Evolutionary conservation across 2,329 filamentous ascomycete species (phyloP).

Genomic region (Tolypocladium inflatum): DNA sequence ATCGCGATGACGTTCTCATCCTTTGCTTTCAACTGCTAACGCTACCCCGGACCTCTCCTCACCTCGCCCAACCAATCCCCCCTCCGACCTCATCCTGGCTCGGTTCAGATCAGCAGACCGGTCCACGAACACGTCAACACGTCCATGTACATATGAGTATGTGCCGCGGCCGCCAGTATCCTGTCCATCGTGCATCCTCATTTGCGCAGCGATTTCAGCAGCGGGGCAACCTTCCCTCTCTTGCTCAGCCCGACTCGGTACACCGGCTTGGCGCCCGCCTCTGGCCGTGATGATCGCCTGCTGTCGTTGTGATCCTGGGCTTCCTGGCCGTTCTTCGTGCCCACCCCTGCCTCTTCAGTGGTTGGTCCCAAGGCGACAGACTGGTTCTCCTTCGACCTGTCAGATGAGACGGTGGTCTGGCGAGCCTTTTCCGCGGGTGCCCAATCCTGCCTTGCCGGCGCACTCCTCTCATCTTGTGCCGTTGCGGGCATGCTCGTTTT

Average conservation of each 20-base stretch:
- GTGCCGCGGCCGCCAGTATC: neutral
- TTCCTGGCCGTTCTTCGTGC: conserved; percentile 1
- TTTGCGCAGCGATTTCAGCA: conserved; percentile 40
- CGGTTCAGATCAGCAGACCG: neutral
- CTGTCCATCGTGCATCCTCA: conserved; percentile 3
- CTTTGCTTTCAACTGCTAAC: neutral
- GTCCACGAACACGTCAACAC: neutral
- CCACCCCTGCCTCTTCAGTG: neutral
- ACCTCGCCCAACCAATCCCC: neutral
- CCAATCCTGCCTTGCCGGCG: neutral
- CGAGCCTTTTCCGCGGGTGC: neutral
- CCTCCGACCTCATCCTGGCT: neutral
- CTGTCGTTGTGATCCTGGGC: neutral
- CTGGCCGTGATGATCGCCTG: neutral
- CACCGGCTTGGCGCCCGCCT: conserved; percentile 17
- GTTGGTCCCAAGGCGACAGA: neutral
- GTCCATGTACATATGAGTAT: neutral
- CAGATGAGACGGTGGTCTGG: neutral
- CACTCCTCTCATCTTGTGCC: neutral
- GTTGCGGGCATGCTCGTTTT: neutral
- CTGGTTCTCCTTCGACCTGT: neutral
- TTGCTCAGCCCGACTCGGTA: conserved; percentile 44
- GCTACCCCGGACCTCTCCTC: neutral
- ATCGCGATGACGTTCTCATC: neutral
- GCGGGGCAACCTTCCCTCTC: conserved; percentile 37